A percentile compares a stretch with the other conserved stretches of the same genome.
Evolutionary conservation across 164 flowering plant genomes (phyloP).

Genomic region (Berberis vulgaris): DNA sequence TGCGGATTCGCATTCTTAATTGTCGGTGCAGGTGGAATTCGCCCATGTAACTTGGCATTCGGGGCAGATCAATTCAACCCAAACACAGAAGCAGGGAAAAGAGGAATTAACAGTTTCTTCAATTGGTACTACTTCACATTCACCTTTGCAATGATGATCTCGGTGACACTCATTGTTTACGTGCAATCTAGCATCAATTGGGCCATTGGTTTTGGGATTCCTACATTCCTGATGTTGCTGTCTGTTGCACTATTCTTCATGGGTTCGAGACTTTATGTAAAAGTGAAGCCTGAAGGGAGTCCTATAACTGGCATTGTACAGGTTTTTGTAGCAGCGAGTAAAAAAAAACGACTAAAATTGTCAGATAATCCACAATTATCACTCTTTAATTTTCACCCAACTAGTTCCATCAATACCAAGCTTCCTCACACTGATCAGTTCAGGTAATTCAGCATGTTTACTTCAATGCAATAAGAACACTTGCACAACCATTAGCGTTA

Average conservation of each 20-base stretch:
- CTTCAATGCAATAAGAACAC: no score
- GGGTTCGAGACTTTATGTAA: conserved; percentile 57
- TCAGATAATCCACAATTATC: conserved; percentile 30
- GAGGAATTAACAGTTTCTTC: conserved; percentile 80
- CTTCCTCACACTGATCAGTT: conserved; percentile 62
- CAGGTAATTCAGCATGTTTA: conserved; percentile 33
- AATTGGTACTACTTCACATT: conserved; percentile 91
- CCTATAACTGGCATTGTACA: conserved; percentile 44
- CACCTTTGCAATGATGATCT: conserved; percentile 67
- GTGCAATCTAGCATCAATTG: conserved; percentile 71
- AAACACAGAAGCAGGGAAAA: conserved; percentile 56
- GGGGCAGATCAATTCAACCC: conserved; percentile 94
- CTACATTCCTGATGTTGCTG: conserved; percentile 54
- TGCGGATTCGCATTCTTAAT: conserved; percentile 47
- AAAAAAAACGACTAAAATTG: conserved; percentile 38
- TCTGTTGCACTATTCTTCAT: conserved; percentile 46
- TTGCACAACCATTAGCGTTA: no score
- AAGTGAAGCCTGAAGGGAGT: conserved; percentile 65
- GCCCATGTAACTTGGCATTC: conserved; percentile 82
- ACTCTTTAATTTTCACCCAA: conserved; percentile 34
- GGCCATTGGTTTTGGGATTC: conserved; percentile 65
- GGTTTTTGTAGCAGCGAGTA: conserved; percentile 52
- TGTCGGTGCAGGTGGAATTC: conserved; percentile 60
- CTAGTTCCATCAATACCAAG: conserved; percentile 41
- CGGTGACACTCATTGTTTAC: conserved; percentile 68